Evolutionary conservation across 1,284 basidiomycete genomes (phyloP), one percentile per base, ranked within the genome.

Genomic region (Marasmius fiardii): DNA sequence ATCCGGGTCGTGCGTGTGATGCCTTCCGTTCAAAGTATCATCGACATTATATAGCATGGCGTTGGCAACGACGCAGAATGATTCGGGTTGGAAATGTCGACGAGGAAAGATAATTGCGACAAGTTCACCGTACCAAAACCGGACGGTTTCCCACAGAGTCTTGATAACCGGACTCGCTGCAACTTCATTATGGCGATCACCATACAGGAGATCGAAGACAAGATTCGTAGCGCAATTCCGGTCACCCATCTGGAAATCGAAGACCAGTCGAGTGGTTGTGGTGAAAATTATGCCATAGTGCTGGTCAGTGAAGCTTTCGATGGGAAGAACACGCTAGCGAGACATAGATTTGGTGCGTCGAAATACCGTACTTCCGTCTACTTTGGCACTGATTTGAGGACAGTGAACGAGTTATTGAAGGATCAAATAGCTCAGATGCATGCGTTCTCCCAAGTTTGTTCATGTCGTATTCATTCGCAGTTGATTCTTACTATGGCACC

Each of bases 251-350:
- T 91, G 18, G 79, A 90, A 64, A 85, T 92, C 49, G 74, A 83
- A 59, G 90, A 92, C 66, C 78, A 82, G 61, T 91, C 89, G 0
- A 88, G 75, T 61, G 90, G 90, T 4, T 92, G 90, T 61, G 90
- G 90, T 1, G 83, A 89, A 62, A 91, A 77, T 65, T 92, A 90
- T 63, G 72, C 80, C 0, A 79, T 92, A 35, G 65, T 89, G 24
- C 77, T 92, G 34, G 90, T 92, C 60, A 90, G 88, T 73, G 81
- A 86, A 64, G 88, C 77, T 0, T 92, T 92, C 63, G 81, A 90
- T 68, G 88, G 87, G 14, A 88, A 90, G 71, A 77, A 76, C 20
- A 90, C 87, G n/a, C 75, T 92, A 8, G 80, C 81, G 11, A 77
- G 85, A 64, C 89, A 92, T 66, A 74, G 82, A 45, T 73, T 82